phyloP scores from a whole-genome alignment of 73 alveolate species.

The Stentor roeselii region DNA sequence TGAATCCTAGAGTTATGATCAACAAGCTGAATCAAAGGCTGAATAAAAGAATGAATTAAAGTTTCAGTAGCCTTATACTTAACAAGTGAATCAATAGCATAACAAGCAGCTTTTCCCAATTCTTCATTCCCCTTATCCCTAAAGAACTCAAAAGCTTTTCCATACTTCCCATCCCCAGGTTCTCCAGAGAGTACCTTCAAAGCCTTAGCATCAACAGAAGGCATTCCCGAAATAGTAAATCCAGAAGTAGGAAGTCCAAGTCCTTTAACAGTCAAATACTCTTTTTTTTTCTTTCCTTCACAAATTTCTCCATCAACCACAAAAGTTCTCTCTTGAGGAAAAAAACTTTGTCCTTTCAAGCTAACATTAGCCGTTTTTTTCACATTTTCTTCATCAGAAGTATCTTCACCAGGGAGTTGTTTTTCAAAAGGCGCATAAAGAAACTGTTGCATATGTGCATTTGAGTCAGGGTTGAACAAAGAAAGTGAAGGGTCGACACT shows the following conservation, averaged over 20 bases:
- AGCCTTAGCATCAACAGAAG: constrained; percentile 70
- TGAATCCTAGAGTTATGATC: constrained; percentile 66
- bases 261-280: constrained; percentile 70
- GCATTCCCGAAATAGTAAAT: constrained; percentile 70
- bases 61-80: constrained; percentile 60
- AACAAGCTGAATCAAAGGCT: constrained; percentile 62
- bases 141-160: constrained; percentile 63
- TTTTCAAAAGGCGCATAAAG: constrained; percentile 85
- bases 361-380: not conserved
- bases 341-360: constrained; percentile 22
- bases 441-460: constrained; percentile 63
- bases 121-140: constrained; percentile 54
- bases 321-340: constrained; percentile 37
- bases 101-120: constrained; percentile 63
- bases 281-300: constrained; percentile 42
- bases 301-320: constrained; percentile 55
- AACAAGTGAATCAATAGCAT: constrained; percentile 54
- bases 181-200: constrained; percentile 69
- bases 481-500: constrained; percentile 40
- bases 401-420: constrained; percentile 18
- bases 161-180: constrained; percentile 68
- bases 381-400: constrained; percentile 41
- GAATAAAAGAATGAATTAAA: constrained; percentile 62
- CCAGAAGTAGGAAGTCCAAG: constrained; percentile 58
- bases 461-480: constrained; percentile 68